Conservation (phyloP, 768 basidiomycete species). For the Brasilioporus rufonigricans region DNA sequence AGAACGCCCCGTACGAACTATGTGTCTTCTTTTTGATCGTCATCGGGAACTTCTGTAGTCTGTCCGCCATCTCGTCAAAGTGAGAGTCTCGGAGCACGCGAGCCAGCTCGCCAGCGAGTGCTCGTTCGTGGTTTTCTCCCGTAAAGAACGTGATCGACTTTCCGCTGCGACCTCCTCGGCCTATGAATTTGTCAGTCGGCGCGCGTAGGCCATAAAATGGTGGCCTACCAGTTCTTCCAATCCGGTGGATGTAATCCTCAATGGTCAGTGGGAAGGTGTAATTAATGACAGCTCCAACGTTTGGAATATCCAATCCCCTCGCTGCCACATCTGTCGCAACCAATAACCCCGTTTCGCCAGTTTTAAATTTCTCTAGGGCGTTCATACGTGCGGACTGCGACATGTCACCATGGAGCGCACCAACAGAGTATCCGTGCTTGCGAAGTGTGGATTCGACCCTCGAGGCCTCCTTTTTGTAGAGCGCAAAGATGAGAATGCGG, state of each 20-base stretch:
- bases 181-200: conserved; percentile 35
- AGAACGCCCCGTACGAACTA: conserved; percentile 86
- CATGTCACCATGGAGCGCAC: conserved; percentile 89
- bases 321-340: conserved; percentile 99
- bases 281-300: conserved; percentile 92
- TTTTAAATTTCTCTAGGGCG: conserved; percentile 84
- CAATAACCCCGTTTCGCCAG: conserved; percentile 72
- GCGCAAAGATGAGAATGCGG: conserved; percentile 86
- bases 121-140: conserved; percentile 80
- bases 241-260: conserved; percentile 90
- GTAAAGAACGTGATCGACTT: conserved; percentile 98
- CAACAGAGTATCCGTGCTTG: conserved; percentile 73
- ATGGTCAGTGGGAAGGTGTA: conserved; percentile 98
- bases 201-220: neutral
- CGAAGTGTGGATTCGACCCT: conserved; percentile 81
- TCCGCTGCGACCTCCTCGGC: conserved; percentile 86
- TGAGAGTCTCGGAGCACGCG: conserved; percentile 87
- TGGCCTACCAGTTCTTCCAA: conserved; percentile 74
- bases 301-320: conserved; percentile 94
- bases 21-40: conserved; percentile 97
- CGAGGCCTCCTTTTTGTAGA: conserved; percentile 97
- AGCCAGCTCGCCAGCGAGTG: conserved; percentile 90
- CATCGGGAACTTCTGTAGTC: conserved; percentile 85
- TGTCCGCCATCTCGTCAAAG: conserved; percentile 62
- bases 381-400: conserved; percentile 81